A percentile compares a stretch with the other conserved stretches of the same genome.
Evolutionary conservation across 2,329 filamentous ascomycete genomes (phyloP).

Genomic region (Sporothrix phasma): DNA sequence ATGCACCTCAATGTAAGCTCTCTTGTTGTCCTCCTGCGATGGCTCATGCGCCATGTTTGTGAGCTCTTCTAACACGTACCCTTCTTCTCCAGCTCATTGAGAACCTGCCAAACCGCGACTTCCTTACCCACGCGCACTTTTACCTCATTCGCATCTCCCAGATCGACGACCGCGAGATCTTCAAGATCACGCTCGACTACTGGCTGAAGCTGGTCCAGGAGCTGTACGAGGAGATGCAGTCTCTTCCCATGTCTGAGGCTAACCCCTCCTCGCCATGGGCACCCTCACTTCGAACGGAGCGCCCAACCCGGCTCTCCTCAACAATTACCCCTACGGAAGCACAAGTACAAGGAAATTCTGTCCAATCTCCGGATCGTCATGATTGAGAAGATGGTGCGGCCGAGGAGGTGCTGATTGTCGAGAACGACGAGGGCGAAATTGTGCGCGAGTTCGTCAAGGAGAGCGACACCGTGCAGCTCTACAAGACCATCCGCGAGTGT

Average conservation of each 20-base stretch:
- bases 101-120: constrained; percentile 89
- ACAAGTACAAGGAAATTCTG: constrained; percentile 92
- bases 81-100: constrained; percentile 63
- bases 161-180: constrained; percentile 97
- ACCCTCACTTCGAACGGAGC: constrained; percentile 70
- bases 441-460: constrained; percentile 99
- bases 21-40: too few relatives aligned
- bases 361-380: constrained; percentile 93
- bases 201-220: constrained; percentile 98
- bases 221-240: constrained; percentile 97
- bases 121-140: constrained; percentile 90
- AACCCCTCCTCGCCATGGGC: constrained; percentile 81
- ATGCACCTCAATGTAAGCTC: constrained; percentile 79
- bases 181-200: constrained; percentile 98
- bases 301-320: constrained; percentile 72
- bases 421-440: constrained; percentile 98
- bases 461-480: constrained; percentile 95
- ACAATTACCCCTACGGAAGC: constrained; percentile 92
- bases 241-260: constrained; percentile 75
- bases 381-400: constrained; percentile 99
- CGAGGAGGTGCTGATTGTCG: constrained; percentile 98
- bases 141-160: constrained; percentile 99
- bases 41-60: not conserved
- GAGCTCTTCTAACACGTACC: constrained; percentile 10
- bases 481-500: constrained; percentile 97